These are phyloP conservation scores for Blastobotrys americana DNA, from an alignment of 805 yeast species.

Conservation along the genomic window DNA sequence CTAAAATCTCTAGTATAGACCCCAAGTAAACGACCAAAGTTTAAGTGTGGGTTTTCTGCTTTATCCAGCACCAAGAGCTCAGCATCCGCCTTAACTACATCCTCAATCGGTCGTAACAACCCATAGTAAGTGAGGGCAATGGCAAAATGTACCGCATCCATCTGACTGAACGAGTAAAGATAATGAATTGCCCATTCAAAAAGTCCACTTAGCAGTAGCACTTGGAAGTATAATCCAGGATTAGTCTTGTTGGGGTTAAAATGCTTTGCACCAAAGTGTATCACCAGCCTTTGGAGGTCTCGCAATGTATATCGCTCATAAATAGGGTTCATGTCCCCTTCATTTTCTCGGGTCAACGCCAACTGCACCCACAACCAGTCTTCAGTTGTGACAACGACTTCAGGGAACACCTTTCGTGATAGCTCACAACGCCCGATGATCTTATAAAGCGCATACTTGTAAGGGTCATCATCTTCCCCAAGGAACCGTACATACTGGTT, in stretches of 20 bases:
- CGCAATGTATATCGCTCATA: slow-evolving; percentile 64
- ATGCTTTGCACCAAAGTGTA: slow-evolving; percentile 64
- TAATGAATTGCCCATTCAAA: slow-evolving; percentile 74
- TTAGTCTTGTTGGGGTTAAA: slow-evolving; percentile 55
- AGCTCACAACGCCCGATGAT: slow-evolving; percentile 85
- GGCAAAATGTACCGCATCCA: slow-evolving; percentile 85
- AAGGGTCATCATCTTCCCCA: slow-evolving; percentile 73
- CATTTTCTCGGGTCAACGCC: slow-evolving; percentile 57
- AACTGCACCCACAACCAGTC: slow-evolving; percentile 98
- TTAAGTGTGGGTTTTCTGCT: slow-evolving; percentile 33
- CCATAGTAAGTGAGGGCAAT: slow-evolving; percentile 73
- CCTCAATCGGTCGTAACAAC: slow-evolving; percentile 45
- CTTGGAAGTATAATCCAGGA: slow-evolving; percentile 67
- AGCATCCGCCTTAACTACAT: slow-evolving; percentile 21
- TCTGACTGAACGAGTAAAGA: slow-evolving; percentile 55
- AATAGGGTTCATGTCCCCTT: slow-evolving; percentile 39
- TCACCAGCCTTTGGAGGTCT: slow-evolving; percentile 66
- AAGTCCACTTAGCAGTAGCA: slow-evolving; percentile 66
- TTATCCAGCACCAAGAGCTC: slow-evolving; percentile 34
- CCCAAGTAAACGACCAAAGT: slow-evolving; percentile 61
- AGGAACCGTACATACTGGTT: slow-evolving; percentile 68
- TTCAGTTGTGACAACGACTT: slow-evolving; percentile 69
- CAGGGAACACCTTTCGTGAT: slow-evolving; percentile 60
- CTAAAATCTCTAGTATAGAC: slow-evolving; percentile 78
- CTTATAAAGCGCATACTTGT: slow-evolving; percentile 82